Conservation (phyloP, 495 filamentous ascomycete genomes). For the Pyronema omphalodes region DNA sequence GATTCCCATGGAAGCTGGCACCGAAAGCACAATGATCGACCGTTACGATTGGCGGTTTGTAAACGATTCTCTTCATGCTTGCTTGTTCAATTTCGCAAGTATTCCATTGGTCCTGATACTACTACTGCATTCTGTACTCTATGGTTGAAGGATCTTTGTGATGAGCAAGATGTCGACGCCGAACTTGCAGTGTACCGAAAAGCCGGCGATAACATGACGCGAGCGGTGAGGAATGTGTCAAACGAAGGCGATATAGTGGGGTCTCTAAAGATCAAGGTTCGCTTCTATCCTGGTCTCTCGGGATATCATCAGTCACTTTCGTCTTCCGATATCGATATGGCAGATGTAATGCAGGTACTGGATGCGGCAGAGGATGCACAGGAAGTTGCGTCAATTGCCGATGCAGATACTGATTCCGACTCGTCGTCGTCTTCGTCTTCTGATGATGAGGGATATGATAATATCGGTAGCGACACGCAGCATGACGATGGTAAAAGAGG, state of each 20-base stretch:
- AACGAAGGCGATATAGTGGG: not conserved
- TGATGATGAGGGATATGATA: conserved; percentile 27
- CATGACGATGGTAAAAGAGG: conserved; percentile 32
- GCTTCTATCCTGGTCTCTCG: conserved; percentile 2
- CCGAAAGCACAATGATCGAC: not conserved
- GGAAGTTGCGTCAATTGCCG: not conserved
- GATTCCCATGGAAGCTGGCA: not conserved
- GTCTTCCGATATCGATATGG: not conserved
- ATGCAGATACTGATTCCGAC: not conserved
- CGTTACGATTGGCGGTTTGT: conserved; percentile 22
- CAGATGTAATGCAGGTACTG: conserved; percentile 3
- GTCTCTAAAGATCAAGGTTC: not conserved
- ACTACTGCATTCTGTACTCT: conserved; percentile 41
- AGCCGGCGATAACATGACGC: not conserved
- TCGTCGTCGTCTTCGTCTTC: not conserved
- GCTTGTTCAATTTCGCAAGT: conserved; percentile 32
- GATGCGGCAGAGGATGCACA: conserved; percentile 3
- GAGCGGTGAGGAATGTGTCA: conserved; percentile 1
- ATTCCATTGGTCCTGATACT: conserved; percentile 30
- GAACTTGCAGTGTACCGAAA: conserved; percentile 31
- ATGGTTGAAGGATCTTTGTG: conserved; percentile 44
- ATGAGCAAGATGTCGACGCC: conserved; percentile 39
- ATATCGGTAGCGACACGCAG: conserved; percentile 33
- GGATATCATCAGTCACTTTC: conserved; percentile 1
- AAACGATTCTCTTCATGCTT: conserved; percentile 39